Evolutionary conservation across 441 rosid genomes (phyloP).

Genomic region (Arabidopsis lyrata): DNA sequence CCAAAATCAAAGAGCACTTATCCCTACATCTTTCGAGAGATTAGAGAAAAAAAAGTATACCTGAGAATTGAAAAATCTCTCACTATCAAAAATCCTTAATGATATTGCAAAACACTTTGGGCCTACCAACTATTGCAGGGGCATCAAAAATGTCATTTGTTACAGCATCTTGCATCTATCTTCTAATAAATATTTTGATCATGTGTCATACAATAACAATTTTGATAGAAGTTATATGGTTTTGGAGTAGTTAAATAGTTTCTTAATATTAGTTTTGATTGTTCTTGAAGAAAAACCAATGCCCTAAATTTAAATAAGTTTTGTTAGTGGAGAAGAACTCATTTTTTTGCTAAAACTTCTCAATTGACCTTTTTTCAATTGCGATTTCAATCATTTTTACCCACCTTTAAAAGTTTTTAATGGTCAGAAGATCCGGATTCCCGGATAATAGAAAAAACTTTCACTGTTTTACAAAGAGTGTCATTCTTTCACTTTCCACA

Average conservation of each 20-base stretch:
- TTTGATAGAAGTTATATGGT: neutral
- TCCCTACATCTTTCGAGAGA: neutral
- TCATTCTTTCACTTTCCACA: too few relatives aligned
- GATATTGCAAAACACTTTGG: slow-evolving; percentile 24
- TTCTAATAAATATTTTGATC: neutral
- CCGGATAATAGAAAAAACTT: too few relatives aligned
- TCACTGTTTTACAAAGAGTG: too few relatives aligned
- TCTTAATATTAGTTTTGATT: too few relatives aligned
- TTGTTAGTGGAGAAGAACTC: too few relatives aligned
- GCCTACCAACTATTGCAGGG: slow-evolving; percentile 11
- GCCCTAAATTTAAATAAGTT: too few relatives aligned
- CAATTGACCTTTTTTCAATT: too few relatives aligned
- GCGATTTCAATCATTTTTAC: too few relatives aligned
- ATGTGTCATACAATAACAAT: neutral
- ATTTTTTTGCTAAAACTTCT: too few relatives aligned
- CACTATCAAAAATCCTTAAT: slow-evolving; percentile 9
- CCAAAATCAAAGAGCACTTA: slow-evolving; percentile 25
- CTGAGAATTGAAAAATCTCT: neutral
- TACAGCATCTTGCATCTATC: neutral
- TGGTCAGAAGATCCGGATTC: too few relatives aligned
- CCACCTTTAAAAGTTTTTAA: too few relatives aligned
- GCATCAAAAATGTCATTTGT: neutral
- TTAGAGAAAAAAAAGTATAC: neutral
- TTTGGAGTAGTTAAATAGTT: neutral
- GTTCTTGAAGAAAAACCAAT: neutral